Percentiles rank a stretch among this genome's conserved stretches.
phyloP scores from a whole-genome alignment of 345 rosid genomes.

The Pistacia integerrima region DNA sequence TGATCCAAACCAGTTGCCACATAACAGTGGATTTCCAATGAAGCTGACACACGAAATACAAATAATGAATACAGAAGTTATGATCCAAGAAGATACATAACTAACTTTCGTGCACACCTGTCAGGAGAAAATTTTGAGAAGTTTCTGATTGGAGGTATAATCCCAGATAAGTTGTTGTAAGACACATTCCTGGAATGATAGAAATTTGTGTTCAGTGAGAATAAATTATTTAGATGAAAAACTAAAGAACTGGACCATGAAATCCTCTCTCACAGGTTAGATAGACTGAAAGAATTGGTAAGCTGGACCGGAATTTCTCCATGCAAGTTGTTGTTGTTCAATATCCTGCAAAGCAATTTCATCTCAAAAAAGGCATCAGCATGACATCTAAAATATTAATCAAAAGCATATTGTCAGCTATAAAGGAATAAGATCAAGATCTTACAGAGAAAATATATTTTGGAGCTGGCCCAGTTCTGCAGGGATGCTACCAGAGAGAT shows the following conservation, averaged over 20 bases:
- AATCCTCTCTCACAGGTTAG: conserved; percentile 47
- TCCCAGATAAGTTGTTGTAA: conserved; percentile 82
- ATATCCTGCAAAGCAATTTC: conserved; percentile 46
- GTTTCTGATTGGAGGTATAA: conserved; percentile 37
- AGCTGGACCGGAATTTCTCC: conserved; percentile 89
- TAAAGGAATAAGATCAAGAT: neutral
- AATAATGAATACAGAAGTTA: neutral
- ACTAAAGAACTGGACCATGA: neutral
- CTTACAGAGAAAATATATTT: conserved; percentile 78
- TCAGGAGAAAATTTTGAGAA: too few species aligned
- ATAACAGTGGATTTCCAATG: conserved; percentile 73
- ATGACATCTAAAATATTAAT: neutral
- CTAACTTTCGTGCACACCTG: neutral
- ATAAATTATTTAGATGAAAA: neutral
- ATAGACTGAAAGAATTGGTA: conserved; percentile 73
- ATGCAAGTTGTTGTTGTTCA: conserved; percentile 71
- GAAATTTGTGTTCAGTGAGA: neutral
- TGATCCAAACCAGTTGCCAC: conserved; percentile 87
- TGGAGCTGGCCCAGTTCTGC: conserved; percentile 81
- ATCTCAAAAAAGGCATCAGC: neutral
- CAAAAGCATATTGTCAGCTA: neutral
- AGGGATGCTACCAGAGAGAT: conserved; percentile 69
- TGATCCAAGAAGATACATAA: neutral
- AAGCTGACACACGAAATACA: conserved; percentile 44
- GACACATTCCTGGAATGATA: conserved; percentile 67